Percentiles rank a stretch among this genome's conserved stretches.
Evolutionary conservation across 192 early-diverging fungal species (phyloP).

Genomic region (Helicostylum pulchrum): DNA sequence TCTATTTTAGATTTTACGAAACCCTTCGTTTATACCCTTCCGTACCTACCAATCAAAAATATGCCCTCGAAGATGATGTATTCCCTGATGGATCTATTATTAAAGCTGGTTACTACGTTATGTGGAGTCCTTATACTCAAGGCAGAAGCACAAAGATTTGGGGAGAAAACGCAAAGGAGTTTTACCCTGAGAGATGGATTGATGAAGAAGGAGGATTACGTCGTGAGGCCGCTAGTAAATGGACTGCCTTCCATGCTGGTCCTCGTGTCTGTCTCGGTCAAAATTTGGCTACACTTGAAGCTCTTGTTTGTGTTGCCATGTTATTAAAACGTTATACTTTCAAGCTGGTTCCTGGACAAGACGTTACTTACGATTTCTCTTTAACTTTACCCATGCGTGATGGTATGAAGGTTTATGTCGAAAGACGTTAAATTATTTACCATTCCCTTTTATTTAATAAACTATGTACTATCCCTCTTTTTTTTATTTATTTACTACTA

Average conservation of each 20-base stretch:
- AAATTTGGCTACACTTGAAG: constrained; percentile 46
- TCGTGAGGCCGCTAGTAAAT: constrained; percentile 42
- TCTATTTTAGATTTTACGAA: constrained; percentile 40
- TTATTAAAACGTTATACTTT: constrained; percentile 40
- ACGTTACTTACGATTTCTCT: constrained; percentile 27
- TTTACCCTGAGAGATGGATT: constrained; percentile 66
- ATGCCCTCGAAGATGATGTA: constrained; percentile 51
- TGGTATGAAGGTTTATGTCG: constrained; percentile 27
- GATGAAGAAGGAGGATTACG: constrained; percentile 33
- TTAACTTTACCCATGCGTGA: constrained; percentile 33
- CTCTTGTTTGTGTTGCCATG: constrained; percentile 38
- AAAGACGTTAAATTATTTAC: constrained; percentile 11
- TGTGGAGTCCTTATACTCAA: constrained; percentile 50
- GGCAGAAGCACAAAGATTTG: constrained; percentile 53
- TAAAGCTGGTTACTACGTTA: constrained; percentile 45
- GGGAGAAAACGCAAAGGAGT: constrained; percentile 63
- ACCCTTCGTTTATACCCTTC: constrained; percentile 63
- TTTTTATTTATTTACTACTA: too few relatives aligned
- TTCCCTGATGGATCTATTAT: constrained; percentile 59
- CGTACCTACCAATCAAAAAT: constrained; percentile 59
- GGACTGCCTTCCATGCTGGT: constrained; percentile 57
- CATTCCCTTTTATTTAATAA: not conserved
- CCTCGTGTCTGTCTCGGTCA: constrained; percentile 39
- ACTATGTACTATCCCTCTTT: not conserved
- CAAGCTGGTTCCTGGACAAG: constrained; percentile 31